Conservation (phyloP, 352 stramenopile genomes). For the Pythium chondricola region DNA sequence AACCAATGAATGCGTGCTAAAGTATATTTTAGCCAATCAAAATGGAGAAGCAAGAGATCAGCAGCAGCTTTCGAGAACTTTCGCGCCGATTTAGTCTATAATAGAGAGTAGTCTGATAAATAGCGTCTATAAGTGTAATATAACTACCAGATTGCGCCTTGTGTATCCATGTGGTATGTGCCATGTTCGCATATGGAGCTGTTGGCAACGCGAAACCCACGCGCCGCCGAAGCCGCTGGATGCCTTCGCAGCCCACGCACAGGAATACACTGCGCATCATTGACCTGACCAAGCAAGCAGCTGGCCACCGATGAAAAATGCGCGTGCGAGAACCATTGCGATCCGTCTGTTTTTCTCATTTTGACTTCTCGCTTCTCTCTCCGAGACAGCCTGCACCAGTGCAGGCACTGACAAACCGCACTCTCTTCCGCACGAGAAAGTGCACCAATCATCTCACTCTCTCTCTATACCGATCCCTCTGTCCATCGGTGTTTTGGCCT, state of each 20-base stretch:
- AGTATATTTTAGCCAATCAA: constrained; percentile 13
- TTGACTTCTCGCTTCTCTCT: background rate
- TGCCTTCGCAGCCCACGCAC: background rate
- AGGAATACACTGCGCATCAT: background rate
- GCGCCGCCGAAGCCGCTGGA: no score
- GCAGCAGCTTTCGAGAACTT: constrained; percentile 4
- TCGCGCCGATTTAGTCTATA: background rate
- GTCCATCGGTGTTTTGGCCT: background rate
- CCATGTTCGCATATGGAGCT: no score
- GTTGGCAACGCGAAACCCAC: no score
- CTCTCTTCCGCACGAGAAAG: constrained; percentile 1
- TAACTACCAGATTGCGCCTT: no score
- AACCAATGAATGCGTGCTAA: constrained; percentile 6
- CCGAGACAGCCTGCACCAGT: no score
- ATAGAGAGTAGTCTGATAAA: no score
- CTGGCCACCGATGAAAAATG: no score
- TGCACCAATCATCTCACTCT: background rate
- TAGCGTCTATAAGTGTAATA: no score
- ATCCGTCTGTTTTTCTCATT: constrained; percentile 10
- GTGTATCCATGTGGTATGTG: no score
- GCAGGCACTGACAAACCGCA: no score
- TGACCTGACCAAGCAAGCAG: no score
- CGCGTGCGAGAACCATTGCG: no score
- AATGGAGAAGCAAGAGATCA: background rate
- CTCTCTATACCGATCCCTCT: constrained; percentile 2